These are phyloP conservation scores for Boletus reticuloceps DNA, from an alignment of 768 basidiomycete genomes.

Conservation along the genomic window DNA sequence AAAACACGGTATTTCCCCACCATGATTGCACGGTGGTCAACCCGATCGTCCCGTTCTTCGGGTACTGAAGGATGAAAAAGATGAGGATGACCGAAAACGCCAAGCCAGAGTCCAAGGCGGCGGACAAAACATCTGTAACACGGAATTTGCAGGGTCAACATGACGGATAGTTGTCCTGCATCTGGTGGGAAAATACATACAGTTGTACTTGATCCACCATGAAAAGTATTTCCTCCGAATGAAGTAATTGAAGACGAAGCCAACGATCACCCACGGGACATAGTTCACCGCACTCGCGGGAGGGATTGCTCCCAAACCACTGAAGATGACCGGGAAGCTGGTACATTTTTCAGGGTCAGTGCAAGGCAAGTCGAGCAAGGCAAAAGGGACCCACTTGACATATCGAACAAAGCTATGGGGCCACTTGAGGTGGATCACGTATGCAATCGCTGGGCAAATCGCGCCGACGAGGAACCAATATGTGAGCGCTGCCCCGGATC, in stretches of 20 bases:
- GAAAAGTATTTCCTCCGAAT: conserved; percentile 59
- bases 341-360: background rate
- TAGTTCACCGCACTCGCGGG: conserved; percentile 67
- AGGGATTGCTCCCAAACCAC: conserved; percentile 58
- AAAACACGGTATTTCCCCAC: conserved; percentile 64
- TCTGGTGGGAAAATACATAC: conserved; percentile 14
- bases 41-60: conserved; percentile 59
- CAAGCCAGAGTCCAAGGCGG: conserved; percentile 69
- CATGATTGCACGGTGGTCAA: conserved; percentile 49
- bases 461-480: conserved; percentile 82
- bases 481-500: conserved; percentile 35
- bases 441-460: conserved; percentile 54
- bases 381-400: conserved; percentile 49
- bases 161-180: too few relatives aligned
- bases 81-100: conserved; percentile 54
- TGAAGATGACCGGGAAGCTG: conserved; percentile 50
- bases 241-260: conserved; percentile 63
- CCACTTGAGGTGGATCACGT: conserved; percentile 53
- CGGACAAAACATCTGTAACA: conserved; percentile 59
- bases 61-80: conserved; percentile 66
- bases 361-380: background rate
- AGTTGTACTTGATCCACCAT: conserved; percentile 63
- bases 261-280: conserved; percentile 63
- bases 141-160: conserved; percentile 14
- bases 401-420: conserved; percentile 61